phyloP scores from a whole-genome alignment of 192 early-diverging fungal species.

The Backusella parvicylindrica region DNA sequence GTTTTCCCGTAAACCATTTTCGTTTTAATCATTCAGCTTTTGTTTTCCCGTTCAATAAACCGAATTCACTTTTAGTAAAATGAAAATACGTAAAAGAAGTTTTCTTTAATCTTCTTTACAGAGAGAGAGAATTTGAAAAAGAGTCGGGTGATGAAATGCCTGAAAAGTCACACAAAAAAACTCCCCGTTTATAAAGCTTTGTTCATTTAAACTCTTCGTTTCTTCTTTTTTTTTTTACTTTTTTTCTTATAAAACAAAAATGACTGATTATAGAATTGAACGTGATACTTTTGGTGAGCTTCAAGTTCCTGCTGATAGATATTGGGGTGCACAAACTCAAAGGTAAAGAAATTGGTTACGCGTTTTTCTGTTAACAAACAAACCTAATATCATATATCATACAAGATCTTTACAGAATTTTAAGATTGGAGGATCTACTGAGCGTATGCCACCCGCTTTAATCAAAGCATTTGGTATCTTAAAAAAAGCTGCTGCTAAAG shows the following conservation, averaged over 20 bases:
- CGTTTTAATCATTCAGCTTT: neutral
- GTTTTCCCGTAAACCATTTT: neutral
- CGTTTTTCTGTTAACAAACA: neutral
- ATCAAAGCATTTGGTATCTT: conserved; percentile 91
- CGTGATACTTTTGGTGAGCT: conserved; percentile 91
- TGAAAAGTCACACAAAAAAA: conserved; percentile 8
- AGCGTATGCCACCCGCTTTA: conserved; percentile 91
- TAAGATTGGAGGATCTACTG: conserved; percentile 86
- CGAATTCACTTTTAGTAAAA: neutral
- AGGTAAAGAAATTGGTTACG: conserved; percentile 45
- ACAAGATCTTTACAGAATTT: conserved; percentile 88
- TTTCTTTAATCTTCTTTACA: neutral
- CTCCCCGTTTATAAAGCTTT: neutral
- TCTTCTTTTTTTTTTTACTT: conserved; percentile 7
- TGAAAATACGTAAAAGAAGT: neutral
- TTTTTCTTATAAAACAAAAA: neutral
- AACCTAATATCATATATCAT: neutral
- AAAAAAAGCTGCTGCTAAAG: conserved; percentile 90
- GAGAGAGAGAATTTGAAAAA: neutral
- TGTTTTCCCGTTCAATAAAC: neutral
- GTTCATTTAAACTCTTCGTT: neutral
- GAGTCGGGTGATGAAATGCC: neutral
- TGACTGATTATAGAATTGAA: conserved; percentile 46
- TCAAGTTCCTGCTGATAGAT: conserved; percentile 88
- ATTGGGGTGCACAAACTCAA: conserved; percentile 97